These are phyloP conservation scores for Diaporthe amygdali DNA, from an alignment of 2,329 filamentous ascomycete genomes.

Conservation along the genomic window DNA sequence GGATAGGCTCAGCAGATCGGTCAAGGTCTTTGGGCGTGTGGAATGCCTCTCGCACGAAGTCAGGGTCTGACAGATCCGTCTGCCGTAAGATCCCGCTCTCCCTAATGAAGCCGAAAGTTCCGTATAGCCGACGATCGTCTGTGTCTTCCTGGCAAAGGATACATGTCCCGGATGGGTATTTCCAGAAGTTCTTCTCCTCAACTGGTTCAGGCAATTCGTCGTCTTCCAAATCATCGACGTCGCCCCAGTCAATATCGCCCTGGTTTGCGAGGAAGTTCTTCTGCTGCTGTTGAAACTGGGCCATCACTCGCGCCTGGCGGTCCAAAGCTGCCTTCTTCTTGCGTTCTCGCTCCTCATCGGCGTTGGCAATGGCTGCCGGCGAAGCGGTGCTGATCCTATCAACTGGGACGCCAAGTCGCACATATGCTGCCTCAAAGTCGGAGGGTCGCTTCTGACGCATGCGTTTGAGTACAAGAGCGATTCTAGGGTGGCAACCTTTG, in stretches of 20 bases:
- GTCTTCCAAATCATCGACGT: conserved; percentile 78
- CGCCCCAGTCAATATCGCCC: conserved; percentile 86
- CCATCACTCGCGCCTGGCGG: conserved; percentile 93
- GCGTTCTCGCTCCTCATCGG: conserved; percentile 75
- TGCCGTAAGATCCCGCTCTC: conserved; percentile 87
- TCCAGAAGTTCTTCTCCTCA: conserved; percentile 79
- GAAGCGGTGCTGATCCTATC: conserved; percentile 84
- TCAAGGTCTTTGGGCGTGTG: conserved; percentile 83
- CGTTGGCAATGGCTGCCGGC: conserved; percentile 69
- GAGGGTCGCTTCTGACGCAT: conserved; percentile 83
- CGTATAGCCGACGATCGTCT: conserved; percentile 85
- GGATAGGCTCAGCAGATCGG: conserved; percentile 78
- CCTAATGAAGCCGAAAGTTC: conserved; percentile 88
- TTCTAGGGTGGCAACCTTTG: conserved; percentile 83
- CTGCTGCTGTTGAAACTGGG: conserved; percentile 96
- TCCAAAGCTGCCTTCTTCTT: conserved; percentile 92
- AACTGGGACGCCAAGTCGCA: conserved; percentile 67
- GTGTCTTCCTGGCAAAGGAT: conserved; percentile 97
- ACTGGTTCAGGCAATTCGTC: conserved; percentile 63
- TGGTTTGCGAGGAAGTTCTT: conserved; percentile 93
- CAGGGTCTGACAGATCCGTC: conserved; percentile 80
- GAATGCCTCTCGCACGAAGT: conserved; percentile 83
- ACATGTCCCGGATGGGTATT: conserved; percentile 90
- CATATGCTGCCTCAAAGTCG: conserved; percentile 73
- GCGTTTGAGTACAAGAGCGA: conserved; percentile 80